Conservation (phyloP, 177 flowering plant species). For the Vitis hybrid region DNA sequence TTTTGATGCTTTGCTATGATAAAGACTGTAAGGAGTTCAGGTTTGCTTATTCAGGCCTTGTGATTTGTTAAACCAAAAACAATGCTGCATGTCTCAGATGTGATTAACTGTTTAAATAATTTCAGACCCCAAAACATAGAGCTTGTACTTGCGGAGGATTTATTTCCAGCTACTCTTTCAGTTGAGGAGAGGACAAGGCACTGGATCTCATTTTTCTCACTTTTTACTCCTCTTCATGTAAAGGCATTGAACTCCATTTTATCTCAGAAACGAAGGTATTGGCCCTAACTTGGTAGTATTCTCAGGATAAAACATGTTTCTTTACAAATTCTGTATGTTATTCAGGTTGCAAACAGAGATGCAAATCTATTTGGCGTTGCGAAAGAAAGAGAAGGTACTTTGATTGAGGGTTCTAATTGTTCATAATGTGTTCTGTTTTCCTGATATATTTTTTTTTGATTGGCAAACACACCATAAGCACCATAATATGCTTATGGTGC, state of each 20-base stretch:
- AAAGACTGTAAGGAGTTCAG: slow-evolving; percentile 90
- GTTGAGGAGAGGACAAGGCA: slow-evolving; percentile 69
- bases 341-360: slow-evolving; percentile 79
- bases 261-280: slow-evolving; percentile 79
- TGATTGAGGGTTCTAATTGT: neutral
- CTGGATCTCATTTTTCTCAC: slow-evolving; percentile 74
- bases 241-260: slow-evolving; percentile 74
- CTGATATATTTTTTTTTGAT: too few species aligned
- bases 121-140: slow-evolving; percentile 82
- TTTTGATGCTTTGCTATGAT: slow-evolving; percentile 82
- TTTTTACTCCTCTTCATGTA: slow-evolving; percentile 53
- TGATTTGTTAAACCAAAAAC: slow-evolving; percentile 1
- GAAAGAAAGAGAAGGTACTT: slow-evolving; percentile 63
- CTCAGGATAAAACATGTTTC: slow-evolving; percentile 6
- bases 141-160: slow-evolving; percentile 63
- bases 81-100: neutral
- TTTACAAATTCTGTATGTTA: slow-evolving; percentile 11
- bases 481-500: too few species aligned
- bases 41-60: slow-evolving; percentile 32
- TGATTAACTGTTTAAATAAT: slow-evolving; percentile 11
- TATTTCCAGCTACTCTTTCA: slow-evolving; percentile 72
- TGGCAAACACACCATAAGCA: too few species aligned
- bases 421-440: too few species aligned
- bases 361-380: slow-evolving; percentile 52
- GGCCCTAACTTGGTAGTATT: slow-evolving; percentile 4